Evolutionary conservation across 208 protist genomes (phyloP), one percentile per base, ranked within the genome.

Genomic region (Wallacemonas collosoma): DNA sequence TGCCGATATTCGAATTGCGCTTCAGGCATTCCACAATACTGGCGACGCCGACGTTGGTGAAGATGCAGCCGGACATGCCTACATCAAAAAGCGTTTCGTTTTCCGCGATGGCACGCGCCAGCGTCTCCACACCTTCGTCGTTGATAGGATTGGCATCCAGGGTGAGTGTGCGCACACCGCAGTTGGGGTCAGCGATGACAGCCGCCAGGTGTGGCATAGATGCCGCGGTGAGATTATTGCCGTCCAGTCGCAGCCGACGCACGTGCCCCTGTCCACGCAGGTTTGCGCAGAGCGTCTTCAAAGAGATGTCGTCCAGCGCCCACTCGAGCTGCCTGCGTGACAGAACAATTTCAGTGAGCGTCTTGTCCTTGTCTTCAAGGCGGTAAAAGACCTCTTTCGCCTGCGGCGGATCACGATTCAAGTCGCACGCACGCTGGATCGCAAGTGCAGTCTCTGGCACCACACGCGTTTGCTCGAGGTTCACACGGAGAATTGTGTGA

Each of bases 341-440:
- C 38, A 97, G 73, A 38, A 92, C 75, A 8, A 95, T 66, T 39
- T 83, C 80, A 2, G 39, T 73, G 39, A 95, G 64, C 3, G 75
- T 82, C 2, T 35, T 56, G 72, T 94, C 87, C 39, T 75, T 75
- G 68, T 82, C 82, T n/a, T 73, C 67, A 15, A 97, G 72, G 15
- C 80, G 79, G 67, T 93, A 93, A 41, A 83, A 80, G 2, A 84
- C 69, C 40, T 54, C 72, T 72, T 97, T 97, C 17, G 94, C 62
- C 17, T 76, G 60, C 35, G 57, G 71, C 40, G 88, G 75, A 48
- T 95, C 88, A 15, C 83, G 84, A 62, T 97, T 97, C 1, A 97
- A 63, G 50, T 83, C 75, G 55, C 86, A 91, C 43, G 87, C 87
- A 45, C 74, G 62, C 50, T 77, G 72, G 43, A 97, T 88, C 50